Evolutionary conservation across 495 filamentous ascomycete species (phyloP).

Genomic region (Podospora sp.): DNA sequence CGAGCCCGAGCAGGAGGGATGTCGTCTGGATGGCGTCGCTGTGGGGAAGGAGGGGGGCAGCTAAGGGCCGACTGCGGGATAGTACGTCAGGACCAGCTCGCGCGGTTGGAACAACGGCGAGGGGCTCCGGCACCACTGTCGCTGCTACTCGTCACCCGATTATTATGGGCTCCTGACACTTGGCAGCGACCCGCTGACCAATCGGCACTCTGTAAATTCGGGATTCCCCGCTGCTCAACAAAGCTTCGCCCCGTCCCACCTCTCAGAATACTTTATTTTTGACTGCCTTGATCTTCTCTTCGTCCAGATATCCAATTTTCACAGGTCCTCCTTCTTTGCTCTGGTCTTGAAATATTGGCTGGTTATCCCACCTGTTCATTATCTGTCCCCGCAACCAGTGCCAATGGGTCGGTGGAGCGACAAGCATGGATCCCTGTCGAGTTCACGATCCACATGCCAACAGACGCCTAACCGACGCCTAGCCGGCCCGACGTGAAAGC

Average conservation of each 20-base stretch:
- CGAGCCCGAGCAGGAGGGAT: slow-evolving; percentile 11
- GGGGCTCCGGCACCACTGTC: slow-evolving; percentile 3
- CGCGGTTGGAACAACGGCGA: slow-evolving; percentile 4
- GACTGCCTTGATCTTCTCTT: no score
- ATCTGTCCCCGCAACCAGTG: neutral
- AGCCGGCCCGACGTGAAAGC: neutral
- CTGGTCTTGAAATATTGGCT: neutral
- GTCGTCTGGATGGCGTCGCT: slow-evolving; percentile 9
- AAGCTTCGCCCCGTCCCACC: neutral
- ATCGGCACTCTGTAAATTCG: neutral
- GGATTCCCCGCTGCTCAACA: neutral
- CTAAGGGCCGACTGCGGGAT: neutral
- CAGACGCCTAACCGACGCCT: neutral
- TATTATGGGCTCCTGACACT: neutral
- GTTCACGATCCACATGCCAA: neutral
- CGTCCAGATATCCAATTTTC: neutral
- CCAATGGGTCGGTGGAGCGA: neutral
- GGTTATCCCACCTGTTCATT: neutral
- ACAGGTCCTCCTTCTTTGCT: neutral
- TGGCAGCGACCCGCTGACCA: neutral
- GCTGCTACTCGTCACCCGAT: neutral
- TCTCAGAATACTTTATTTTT: neutral
- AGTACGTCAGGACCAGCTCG: slow-evolving; percentile 1
- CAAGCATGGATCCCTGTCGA: neutral
- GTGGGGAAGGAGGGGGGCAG: slow-evolving; percentile 1